Conservation (phyloP, 257 asterid species). For the Penstemon eatonii region DNA sequence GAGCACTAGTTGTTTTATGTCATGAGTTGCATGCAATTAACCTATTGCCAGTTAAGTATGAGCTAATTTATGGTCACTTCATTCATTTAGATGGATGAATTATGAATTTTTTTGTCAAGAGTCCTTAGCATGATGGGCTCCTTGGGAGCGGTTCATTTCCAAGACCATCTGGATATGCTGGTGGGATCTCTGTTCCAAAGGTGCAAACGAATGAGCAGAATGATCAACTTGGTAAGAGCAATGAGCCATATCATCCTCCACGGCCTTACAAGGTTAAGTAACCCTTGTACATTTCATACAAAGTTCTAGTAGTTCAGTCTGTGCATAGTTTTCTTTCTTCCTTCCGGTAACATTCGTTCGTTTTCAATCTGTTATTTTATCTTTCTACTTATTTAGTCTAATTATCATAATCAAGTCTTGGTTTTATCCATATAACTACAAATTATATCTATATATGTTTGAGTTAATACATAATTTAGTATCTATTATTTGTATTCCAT, state of each 20-base stretch:
- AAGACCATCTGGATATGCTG: conserved; percentile 64
- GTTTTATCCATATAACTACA: no score
- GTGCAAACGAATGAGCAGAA: conserved; percentile 51
- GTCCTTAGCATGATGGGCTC: conserved; percentile 91
- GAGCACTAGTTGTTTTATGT: background rate
- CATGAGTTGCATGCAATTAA: conserved; percentile 5
- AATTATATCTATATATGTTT: no score
- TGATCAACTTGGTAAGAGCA: conserved; percentile 64
- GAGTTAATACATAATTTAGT: no score
- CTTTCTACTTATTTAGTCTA: background rate
- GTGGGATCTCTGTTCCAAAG: conserved; percentile 65
- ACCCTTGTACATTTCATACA: background rate
- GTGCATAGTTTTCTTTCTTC: conserved; percentile 1
- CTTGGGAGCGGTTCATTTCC: conserved; percentile 99
- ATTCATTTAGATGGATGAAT: conserved; percentile 9
- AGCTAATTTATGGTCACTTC: conserved; percentile 13
- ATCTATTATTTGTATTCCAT: no score
- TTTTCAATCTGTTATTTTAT: background rate
- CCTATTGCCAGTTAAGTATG: background rate
- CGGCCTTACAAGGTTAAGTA: conserved; percentile 85
- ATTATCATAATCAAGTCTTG: no score
- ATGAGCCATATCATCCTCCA: conserved; percentile 95
- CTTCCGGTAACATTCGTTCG: conserved; percentile 1
- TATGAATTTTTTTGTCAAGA: conserved; percentile 32
- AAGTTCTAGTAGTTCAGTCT: conserved; percentile 15